Evolutionary conservation across 768 basidiomycete genomes (phyloP).

Genomic region (Tylopilus felleus): DNA sequence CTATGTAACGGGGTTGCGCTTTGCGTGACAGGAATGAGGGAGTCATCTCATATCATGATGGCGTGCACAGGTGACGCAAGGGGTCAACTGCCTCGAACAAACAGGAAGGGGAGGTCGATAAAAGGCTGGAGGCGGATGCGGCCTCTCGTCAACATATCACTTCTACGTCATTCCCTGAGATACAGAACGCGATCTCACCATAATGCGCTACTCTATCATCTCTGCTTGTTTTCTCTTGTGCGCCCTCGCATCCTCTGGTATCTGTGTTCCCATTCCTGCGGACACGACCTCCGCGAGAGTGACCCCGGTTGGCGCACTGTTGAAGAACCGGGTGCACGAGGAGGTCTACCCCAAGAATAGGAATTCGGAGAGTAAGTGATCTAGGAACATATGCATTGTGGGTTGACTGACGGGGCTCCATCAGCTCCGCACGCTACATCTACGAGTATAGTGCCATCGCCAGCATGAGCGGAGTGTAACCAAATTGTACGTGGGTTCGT

Average conservation of each 20-base stretch:
- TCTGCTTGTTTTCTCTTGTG: conserved; percentile 13
- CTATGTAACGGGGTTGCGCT: background rate
- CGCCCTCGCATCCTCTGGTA: conserved; percentile 11
- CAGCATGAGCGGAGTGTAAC: background rate
- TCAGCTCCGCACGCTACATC: background rate
- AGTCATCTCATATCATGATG: background rate
- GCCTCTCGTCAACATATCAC: background rate
- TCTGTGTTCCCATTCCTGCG: conserved; percentile 14
- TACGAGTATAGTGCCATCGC: background rate
- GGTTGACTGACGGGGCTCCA: background rate
- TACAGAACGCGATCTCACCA: conserved; percentile 5
- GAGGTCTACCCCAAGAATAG: conserved; percentile 10
- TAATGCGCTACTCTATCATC: conserved; percentile 15
- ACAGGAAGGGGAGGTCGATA: conserved; percentile 3
- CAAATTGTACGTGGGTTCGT: background rate
- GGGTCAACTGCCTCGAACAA: conserved; percentile 1
- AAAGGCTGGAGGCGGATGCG: conserved; percentile 5
- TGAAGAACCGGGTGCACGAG: conserved; percentile 23
- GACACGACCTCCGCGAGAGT: background rate
- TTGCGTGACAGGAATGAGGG: background rate
- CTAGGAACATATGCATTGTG: background rate
- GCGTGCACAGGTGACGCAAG: conserved; percentile 12
- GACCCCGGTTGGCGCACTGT: conserved; percentile 10
- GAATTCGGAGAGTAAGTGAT: conserved; percentile 4
- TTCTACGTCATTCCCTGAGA: background rate